Evolutionary conservation across 1,284 basidiomycete species (phyloP).

Genomic region (Ganoderma multipileum): DNA sequence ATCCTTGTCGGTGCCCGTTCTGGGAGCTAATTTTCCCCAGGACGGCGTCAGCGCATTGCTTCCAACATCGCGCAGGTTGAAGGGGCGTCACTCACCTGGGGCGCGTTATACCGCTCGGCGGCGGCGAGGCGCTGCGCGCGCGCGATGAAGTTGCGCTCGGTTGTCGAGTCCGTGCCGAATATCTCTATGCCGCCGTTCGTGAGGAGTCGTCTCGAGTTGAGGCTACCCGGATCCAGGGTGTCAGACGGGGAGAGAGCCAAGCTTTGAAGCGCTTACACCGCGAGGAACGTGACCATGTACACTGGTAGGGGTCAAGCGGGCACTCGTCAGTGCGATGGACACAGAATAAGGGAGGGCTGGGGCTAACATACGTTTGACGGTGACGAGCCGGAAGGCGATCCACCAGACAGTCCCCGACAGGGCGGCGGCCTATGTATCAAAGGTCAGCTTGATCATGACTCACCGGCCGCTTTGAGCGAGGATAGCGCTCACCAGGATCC

Average conservation of each 20-base stretch:
- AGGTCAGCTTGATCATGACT: background rate
- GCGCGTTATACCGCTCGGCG: constrained; percentile 16
- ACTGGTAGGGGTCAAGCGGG: background rate
- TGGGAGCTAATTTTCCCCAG: background rate
- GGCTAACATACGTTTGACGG: background rate
- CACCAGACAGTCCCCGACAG: background rate
- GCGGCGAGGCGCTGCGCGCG: constrained; percentile 14
- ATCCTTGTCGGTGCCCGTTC: constrained; percentile 2
- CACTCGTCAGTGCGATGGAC: background rate
- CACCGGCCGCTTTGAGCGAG: background rate
- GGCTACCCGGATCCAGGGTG: background rate
- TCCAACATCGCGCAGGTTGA: too few relatives aligned
- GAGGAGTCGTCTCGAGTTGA: background rate
- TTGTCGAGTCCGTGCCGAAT: background rate
- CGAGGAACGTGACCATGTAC: constrained; percentile 3
- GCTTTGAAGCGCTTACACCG: background rate
- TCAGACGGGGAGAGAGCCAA: background rate
- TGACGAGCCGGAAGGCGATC: background rate
- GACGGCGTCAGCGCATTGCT: too few relatives aligned
- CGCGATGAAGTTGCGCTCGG: constrained; percentile 10
- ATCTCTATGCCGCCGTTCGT: constrained; percentile 12
- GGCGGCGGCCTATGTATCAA: background rate
- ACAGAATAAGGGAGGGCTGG: background rate
- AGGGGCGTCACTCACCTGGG: background rate
- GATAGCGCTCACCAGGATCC: background rate